A percentile compares a stretch with the other conserved stretches of the same genome.
These are phyloP conservation scores for Protomyces macrosporus DNA, from an alignment of 1,139 yeast genomes.

Conservation along the genomic window DNA sequence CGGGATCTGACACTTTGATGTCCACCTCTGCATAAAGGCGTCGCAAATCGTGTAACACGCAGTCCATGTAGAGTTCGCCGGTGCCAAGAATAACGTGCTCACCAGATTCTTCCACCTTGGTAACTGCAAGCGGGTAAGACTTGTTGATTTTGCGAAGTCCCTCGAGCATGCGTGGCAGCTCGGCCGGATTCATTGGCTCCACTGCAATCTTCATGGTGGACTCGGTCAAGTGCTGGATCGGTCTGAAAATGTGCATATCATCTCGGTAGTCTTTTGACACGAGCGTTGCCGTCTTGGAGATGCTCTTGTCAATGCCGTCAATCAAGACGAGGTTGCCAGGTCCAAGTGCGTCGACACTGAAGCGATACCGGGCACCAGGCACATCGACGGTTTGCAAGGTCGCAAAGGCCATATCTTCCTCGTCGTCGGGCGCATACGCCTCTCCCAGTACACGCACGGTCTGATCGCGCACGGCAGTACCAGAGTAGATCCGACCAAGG, in stretches of 20 bases:
- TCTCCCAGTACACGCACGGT: slow-evolving; percentile 57
- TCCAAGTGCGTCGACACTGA: slow-evolving; percentile 51
- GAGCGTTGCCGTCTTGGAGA: slow-evolving; percentile 59
- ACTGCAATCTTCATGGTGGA: slow-evolving; percentile 77
- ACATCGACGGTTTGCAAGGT: slow-evolving; percentile 51
- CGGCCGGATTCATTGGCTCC: slow-evolving; percentile 75
- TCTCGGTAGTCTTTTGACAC: slow-evolving; percentile 37
- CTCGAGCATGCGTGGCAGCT: slow-evolving; percentile 63
- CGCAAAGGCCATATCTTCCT: slow-evolving; percentile 47
- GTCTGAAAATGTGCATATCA: slow-evolving; percentile 41
- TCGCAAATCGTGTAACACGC: slow-evolving; percentile 72
- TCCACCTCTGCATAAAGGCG: slow-evolving; percentile 57
- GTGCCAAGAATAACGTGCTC: slow-evolving; percentile 75
- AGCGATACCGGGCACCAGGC: slow-evolving; percentile 66
- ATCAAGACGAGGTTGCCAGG: slow-evolving; percentile 66
- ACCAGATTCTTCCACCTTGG: slow-evolving; percentile 82
- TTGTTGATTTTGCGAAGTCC: slow-evolving; percentile 61
- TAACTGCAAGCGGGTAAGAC: slow-evolving; percentile 59
- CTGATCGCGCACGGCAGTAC: slow-evolving; percentile 50
- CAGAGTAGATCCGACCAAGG: slow-evolving; percentile 58
- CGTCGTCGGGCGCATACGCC: slow-evolving; percentile 48
- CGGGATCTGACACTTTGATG: slow-evolving; percentile 79
- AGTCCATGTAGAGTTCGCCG: slow-evolving; percentile 86
- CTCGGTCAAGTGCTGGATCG: slow-evolving; percentile 46
- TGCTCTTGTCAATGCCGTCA: slow-evolving; percentile 54